Evolutionary conservation across 163 green algal species (phyloP), one percentile per base, ranked within the genome.

Genomic region (Chloromonas sp.): DNA sequence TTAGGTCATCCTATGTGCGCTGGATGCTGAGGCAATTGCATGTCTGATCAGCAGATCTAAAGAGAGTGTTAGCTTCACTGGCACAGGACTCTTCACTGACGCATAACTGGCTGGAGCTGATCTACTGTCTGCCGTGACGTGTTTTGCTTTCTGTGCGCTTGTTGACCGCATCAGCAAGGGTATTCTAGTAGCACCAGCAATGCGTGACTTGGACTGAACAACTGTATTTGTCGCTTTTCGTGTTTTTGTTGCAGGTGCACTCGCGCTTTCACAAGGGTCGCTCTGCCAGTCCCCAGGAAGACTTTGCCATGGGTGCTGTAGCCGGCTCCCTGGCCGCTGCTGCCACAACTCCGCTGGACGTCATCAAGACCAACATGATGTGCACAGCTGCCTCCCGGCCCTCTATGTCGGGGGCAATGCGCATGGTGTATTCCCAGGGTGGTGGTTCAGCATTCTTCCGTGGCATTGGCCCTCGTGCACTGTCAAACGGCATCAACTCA

Each of bases 351-450:
- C 96, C 96, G 3, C 86, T 98, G 82, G 96, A 99, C 83, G 96
- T 98, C 0, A 93, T 99, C 86, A 99, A 99, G 90, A 99, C 96
- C 60, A 93, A 95, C 83, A 98, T 98, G 95, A 98, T 98, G 96
- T 98, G 94, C 90, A 93, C 90, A 58, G 96, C 96, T 2, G 93
- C 92, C 2, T 85, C 60, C 60, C 87, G 94, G 1, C 96, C 96
- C 0, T 93, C 92, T 60, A 95, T 98, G 89, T 62, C 36, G 0
- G 71, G 61, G 36, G 89, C 90, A 2, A 83, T 85, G 3, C n/a
- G 13, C 11, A 61, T 83, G 78, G 88, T 93, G 59, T 79, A 89
- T 58, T 83, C 83, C 1, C 59, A 81, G 15, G 83, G 81, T 60
- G 88, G 88, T 1, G 2, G 78, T 2, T 2, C 5, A 14, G 71